These are phyloP conservation scores for Phylloboletellus chloephorus DNA, from an alignment of 1,284 basidiomycete species.

Conservation along the genomic window DNA sequence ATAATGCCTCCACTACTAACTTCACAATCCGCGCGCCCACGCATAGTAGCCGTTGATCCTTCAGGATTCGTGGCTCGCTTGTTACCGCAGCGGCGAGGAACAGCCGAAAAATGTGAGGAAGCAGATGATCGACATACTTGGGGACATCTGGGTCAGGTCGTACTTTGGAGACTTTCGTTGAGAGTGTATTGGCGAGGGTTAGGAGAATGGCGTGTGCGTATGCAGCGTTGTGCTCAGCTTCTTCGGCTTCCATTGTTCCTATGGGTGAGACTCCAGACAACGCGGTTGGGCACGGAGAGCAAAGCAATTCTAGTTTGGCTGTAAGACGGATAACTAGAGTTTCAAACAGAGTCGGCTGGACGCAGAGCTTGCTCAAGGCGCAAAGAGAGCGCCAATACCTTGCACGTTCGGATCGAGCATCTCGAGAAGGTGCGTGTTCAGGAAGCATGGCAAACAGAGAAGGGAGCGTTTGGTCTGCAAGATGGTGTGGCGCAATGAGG, in stretches of 20 bases:
- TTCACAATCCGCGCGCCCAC: constrained; percentile 63
- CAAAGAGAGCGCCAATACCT: constrained; percentile 68
- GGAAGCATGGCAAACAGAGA: constrained; percentile 73
- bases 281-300: constrained; percentile 38
- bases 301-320: constrained; percentile 74
- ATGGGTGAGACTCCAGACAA: constrained; percentile 2
- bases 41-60: constrained; percentile 61
- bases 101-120: constrained; percentile 67
- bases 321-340: constrained; percentile 75
- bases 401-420: constrained; percentile 52
- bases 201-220: constrained; percentile 82
- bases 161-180: constrained; percentile 53
- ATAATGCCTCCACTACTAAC: constrained; percentile 61
- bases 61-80: constrained; percentile 36
- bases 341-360: constrained; percentile 77
- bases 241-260: constrained; percentile 15
- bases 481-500: constrained; percentile 53
- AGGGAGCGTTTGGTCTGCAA: constrained; percentile 77
- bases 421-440: constrained; percentile 53
- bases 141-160: constrained; percentile 61
- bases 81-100: constrained; percentile 56
- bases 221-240: constrained; percentile 50
- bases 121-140: constrained; percentile 72
- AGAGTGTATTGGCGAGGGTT: constrained; percentile 60
- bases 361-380: constrained; percentile 72